Percentiles rank a stretch among this genome's conserved stretches.
phyloP scores from a whole-genome alignment of 2,329 filamentous ascomycete species.

The Cercospora sojina region DNA sequence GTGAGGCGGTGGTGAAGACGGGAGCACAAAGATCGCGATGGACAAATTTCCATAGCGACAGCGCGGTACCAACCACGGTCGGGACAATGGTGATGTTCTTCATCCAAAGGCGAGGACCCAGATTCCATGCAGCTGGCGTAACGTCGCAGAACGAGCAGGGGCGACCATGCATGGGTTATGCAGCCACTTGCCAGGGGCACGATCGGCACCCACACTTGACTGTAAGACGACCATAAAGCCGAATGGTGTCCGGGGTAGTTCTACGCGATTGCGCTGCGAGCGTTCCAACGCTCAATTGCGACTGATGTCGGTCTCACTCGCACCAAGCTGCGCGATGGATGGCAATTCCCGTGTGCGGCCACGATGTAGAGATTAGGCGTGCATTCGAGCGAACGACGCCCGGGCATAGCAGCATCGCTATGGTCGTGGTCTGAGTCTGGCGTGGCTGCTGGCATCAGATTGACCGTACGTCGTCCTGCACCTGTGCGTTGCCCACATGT shows the following conservation, averaged over 20 bases:
- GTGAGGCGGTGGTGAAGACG: background rate
- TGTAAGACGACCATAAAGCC: background rate
- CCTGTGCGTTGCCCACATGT: slow-evolving; percentile 1
- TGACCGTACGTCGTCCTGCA: background rate
- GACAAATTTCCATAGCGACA: background rate
- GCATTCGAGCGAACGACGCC: background rate
- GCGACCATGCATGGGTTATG: background rate
- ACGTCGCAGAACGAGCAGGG: slow-evolving; percentile 9
- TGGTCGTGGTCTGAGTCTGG: background rate
- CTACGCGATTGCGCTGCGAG: background rate
- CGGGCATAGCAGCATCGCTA: background rate
- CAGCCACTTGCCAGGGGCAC: slow-evolving; percentile 13
- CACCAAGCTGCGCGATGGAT: background rate
- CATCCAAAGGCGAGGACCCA: slow-evolving; percentile 10
- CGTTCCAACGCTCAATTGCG: slow-evolving; percentile 2
- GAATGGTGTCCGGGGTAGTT: background rate
- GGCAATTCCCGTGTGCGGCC: background rate
- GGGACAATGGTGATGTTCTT: slow-evolving; percentile 14
- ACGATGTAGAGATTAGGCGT: background rate
- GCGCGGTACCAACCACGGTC: slow-evolving; percentile 16
- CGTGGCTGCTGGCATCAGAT: background rate
- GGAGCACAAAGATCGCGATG: background rate
- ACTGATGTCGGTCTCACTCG: background rate
- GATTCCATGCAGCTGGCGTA: slow-evolving; percentile 17
- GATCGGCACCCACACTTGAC: background rate